These are phyloP conservation scores for Trichoderma asperelloides DNA, from an alignment of 495 filamentous ascomycete species.

Conservation along the genomic window DNA sequence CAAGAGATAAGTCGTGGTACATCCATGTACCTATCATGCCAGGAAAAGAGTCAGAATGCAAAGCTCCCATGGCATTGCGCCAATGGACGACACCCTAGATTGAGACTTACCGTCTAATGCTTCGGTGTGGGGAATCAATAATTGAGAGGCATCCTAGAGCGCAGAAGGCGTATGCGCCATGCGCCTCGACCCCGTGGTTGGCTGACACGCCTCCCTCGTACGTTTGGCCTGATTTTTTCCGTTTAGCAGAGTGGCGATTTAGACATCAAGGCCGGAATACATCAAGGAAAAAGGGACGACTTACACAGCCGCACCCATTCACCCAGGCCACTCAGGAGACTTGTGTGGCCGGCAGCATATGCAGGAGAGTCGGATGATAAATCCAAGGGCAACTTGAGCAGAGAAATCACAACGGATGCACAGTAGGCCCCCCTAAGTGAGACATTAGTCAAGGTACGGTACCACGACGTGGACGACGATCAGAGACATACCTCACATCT, in stretches of 20 bases:
- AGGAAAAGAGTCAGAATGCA: conserved; percentile 9
- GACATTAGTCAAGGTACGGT: neutral
- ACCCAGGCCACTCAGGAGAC: conserved; percentile 57
- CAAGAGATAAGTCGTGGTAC: conserved; percentile 69
- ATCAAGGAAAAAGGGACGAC: conserved; percentile 18
- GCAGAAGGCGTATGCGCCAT: conserved; percentile 96
- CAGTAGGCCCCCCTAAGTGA: conserved; percentile 73
- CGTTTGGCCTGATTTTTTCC: conserved; percentile 60
- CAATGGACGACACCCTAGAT: conserved; percentile 7
- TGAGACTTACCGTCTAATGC: conserved; percentile 50
- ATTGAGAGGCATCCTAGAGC: conserved; percentile 80
- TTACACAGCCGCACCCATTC: conserved; percentile 78
- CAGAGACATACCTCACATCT: conserved; percentile 64
- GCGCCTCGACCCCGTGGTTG: conserved; percentile 76
- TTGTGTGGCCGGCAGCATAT: conserved; percentile 31
- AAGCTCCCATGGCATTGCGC: conserved; percentile 12
- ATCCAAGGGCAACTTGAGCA: conserved; percentile 74
- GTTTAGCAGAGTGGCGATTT: neutral
- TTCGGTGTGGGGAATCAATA: conserved; percentile 63
- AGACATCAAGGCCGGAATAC: conserved; percentile 8
- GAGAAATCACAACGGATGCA: conserved; percentile 68
- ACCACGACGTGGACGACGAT: neutral
- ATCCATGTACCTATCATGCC: conserved; percentile 59
- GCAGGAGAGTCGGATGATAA: conserved; percentile 56
- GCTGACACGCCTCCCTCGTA: conserved; percentile 89